Evolutionary conservation across 768 basidiomycete genomes (phyloP), one percentile per base, ranked within the genome.

Genomic region (Leccinellum luteum): DNA sequence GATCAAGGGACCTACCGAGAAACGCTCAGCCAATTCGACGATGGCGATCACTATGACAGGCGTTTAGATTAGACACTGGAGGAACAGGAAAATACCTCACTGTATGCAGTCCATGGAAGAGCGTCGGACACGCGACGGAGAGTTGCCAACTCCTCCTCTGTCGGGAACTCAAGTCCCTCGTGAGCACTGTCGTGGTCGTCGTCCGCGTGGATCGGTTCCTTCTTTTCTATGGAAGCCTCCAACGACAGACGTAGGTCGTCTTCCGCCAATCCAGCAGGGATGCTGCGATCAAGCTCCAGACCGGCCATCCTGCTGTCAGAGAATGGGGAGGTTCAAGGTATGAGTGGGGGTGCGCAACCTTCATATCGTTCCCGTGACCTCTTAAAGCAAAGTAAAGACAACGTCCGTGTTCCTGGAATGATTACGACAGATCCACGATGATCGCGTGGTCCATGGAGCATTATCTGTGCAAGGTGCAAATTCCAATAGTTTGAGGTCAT

Each of bases 11-110:
- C 79, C 49, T 60, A 84, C 82, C 41, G 88, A 89, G 72, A 90
- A 90, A 14, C 89, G 84, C 66, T 90, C 89, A 4, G 85, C 86
- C 43, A 88, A 70, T 68, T 90, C 87, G 30, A 88, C 77, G 31
- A 85, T 28, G 10, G 85, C 86, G 52, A 90, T 85, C 52, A 86
- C 85, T 86, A 52, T 12, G 48, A 25, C 15, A 28, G 25, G 51
- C 25, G 51, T 14, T 67, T 13, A 43, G 25, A 15, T 54, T 34
- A 13, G 12, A 17, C 9, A 2, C 2, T 41, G 21, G 6, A 19
- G 5, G 13, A 49, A 32, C 12, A 3, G 48, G 35, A n/a, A 44
- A 9, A 30, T 14, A 28, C 43, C 60, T 44, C 31, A 67, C 58
- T 57, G 67, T 82, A 85, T 13, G 83, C 81, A 48, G 72, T 74